phyloP scores from a whole-genome alignment of 371 early-diverging fungal genomes.

The Nosema bombycis region DNA sequence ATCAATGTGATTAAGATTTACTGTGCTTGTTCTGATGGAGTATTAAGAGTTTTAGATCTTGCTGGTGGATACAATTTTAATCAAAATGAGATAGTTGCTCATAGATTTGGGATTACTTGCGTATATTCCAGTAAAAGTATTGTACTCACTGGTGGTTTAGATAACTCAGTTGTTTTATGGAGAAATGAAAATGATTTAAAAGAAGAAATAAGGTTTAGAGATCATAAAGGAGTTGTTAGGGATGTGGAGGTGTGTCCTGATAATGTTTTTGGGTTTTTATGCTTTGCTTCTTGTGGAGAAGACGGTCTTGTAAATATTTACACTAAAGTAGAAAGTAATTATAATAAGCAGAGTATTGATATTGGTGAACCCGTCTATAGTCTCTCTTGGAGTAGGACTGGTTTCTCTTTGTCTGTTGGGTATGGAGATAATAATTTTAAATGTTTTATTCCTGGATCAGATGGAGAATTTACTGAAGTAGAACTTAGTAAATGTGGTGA shows the following conservation, averaged over 20 bases:
- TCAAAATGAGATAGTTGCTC: slow-evolving; percentile 28
- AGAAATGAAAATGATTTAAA: slow-evolving; percentile 11
- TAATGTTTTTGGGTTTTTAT: slow-evolving; percentile 51
- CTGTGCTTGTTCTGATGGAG: slow-evolving; percentile 65
- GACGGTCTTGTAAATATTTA: slow-evolving; percentile 57
- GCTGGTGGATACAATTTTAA: slow-evolving; percentile 7
- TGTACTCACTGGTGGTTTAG: slow-evolving; percentile 61
- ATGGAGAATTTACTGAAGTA: slow-evolving; percentile 58
- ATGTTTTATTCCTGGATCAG: slow-evolving; percentile 51
- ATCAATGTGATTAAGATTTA: slow-evolving; percentile 39
- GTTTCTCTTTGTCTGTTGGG: slow-evolving; percentile 62
- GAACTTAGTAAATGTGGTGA: background rate
- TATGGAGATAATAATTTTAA: slow-evolving; percentile 59
- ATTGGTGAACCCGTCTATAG: slow-evolving; percentile 54
- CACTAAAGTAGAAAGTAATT: slow-evolving; percentile 23
- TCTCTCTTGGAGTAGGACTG: slow-evolving; percentile 58
- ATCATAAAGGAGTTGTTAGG: slow-evolving; percentile 54
- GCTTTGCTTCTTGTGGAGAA: slow-evolving; percentile 62
- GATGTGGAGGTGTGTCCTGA: slow-evolving; percentile 50
- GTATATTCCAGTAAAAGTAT: slow-evolving; percentile 44
- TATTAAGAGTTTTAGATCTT: slow-evolving; percentile 47
- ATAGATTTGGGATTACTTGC: slow-evolving; percentile 56
- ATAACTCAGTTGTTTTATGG: slow-evolving; percentile 51
- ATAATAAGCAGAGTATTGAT: slow-evolving; percentile 42
- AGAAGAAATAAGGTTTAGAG: slow-evolving; percentile 44